A percentile compares a stretch with the other conserved stretches of the same genome.
Evolutionary conservation across 176 grass and related monocot species (phyloP).

Genomic region (Cymbopogon citratus): DNA sequence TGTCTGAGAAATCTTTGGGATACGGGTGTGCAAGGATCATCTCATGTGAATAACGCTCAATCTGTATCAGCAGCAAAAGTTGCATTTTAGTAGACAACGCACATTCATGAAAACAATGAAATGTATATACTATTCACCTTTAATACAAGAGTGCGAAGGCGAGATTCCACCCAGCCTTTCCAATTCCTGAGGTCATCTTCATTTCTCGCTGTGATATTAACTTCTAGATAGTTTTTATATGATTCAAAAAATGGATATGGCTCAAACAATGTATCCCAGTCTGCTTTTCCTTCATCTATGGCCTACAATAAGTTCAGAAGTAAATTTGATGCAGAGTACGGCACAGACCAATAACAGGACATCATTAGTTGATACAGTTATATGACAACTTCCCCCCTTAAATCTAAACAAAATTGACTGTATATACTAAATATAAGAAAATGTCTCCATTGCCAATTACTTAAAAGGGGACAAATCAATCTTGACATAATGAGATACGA

Average conservation of each 20-base stretch:
- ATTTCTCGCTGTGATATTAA: conserved; percentile 68
- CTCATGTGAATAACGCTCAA: conserved; percentile 62
- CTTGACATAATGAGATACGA: conserved; percentile 1
- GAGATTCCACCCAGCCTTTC: conserved; percentile 97
- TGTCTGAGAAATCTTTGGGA: conserved; percentile 71
- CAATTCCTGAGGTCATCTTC: conserved; percentile 87
- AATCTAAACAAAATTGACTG: neutral
- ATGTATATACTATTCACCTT: conserved; percentile 52
- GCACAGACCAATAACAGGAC: neutral
- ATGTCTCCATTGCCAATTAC: neutral
- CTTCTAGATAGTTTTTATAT: conserved; percentile 79
- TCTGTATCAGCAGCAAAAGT: conserved; percentile 34
- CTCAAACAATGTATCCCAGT: conserved; percentile 65
- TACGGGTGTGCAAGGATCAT: conserved; percentile 72
- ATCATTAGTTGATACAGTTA: neutral
- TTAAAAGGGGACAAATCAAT: neutral
- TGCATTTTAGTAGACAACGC: neutral
- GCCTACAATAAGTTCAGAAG: conserved; percentile 45
- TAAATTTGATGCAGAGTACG: neutral
- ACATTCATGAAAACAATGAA: conserved; percentile 10
- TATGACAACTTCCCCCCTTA: neutral
- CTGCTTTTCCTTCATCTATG: conserved; percentile 64
- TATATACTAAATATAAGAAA: neutral
- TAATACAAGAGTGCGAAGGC: conserved; percentile 75
- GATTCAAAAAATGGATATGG: conserved; percentile 88